Percentiles rank a stretch among this genome's conserved stretches.
Conservation (phyloP, 1,139 yeast genomes). For the Suhomyces guaymorum region DNA sequence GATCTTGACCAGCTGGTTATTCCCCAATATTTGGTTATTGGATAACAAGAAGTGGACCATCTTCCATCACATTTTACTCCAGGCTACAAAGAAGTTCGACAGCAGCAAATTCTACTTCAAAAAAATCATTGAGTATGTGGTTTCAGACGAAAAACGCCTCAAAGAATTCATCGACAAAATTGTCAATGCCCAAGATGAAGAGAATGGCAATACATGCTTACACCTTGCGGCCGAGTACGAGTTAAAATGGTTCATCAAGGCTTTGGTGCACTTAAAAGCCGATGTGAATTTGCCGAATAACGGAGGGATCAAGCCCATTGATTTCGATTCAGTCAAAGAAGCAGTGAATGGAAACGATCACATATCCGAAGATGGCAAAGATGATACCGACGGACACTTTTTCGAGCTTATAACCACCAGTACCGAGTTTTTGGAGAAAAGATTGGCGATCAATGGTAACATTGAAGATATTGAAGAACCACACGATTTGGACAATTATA, state of each 20-base stretch:
- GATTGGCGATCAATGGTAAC: conserved; percentile 26
- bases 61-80: conserved; percentile 38
- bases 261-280: conserved; percentile 83
- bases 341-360: conserved; percentile 17
- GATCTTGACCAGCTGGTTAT: conserved; percentile 36
- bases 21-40: conserved; percentile 41
- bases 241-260: conserved; percentile 75
- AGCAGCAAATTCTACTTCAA: conserved; percentile 67
- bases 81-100: conserved; percentile 33
- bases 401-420: conserved; percentile 40
- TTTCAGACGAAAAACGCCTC: conserved; percentile 51
- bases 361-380: conserved; percentile 16
- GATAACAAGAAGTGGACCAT: conserved; percentile 38
- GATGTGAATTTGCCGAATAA: conserved; percentile 77
- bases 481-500: conserved; percentile 15
- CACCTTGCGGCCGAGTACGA: conserved; percentile 92
- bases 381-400: conserved; percentile 26
- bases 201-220: conserved; percentile 82
- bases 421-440: conserved; percentile 34
- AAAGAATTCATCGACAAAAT: conserved; percentile 64
- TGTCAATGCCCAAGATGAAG: conserved; percentile 72
- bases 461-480: conserved; percentile 25
- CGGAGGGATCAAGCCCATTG: conserved; percentile 81
- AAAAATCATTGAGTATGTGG: conserved; percentile 79
- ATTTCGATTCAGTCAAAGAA: conserved; percentile 68